Evolutionary conservation across 768 basidiomycete genomes (phyloP).

Genomic region (Leucocoprinus sp.): DNA sequence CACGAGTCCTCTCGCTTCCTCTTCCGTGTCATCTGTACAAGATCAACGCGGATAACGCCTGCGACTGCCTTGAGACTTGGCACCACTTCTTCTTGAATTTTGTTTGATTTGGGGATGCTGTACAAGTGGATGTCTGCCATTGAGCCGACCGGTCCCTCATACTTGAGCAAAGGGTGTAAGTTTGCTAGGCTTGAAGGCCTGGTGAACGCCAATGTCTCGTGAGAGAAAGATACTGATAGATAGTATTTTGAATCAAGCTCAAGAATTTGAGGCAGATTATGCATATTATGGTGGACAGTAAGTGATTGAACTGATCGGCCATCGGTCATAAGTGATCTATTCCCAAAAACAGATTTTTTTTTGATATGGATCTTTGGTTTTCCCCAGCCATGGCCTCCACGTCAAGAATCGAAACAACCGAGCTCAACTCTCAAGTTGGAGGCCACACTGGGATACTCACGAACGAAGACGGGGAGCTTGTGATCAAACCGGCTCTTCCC

Average conservation of each 20-base stretch:
- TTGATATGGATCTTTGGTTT: background rate
- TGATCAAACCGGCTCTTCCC: slow-evolving; percentile 69
- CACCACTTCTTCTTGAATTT: slow-evolving; percentile 7
- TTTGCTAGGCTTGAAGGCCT: slow-evolving; percentile 24
- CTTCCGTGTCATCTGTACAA: slow-evolving; percentile 1
- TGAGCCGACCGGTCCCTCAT: slow-evolving; percentile 34
- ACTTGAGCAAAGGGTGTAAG: slow-evolving; percentile 26
- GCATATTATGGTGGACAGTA: background rate
- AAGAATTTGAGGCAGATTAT: slow-evolving; percentile 19
- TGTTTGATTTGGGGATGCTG: slow-evolving; percentile 29
- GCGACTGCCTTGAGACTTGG: background rate
- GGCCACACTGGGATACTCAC: slow-evolving; percentile 72
- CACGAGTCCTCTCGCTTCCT: slow-evolving; percentile 8
- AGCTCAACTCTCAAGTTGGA: slow-evolving; percentile 60
- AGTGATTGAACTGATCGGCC: background rate
- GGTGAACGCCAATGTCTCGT: slow-evolving; percentile 23
- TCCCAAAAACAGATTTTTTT: background rate
- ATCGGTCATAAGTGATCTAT: background rate
- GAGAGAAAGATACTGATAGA: slow-evolving; percentile 33
- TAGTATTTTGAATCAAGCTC: slow-evolving; percentile 33
- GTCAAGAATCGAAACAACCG: slow-evolving; percentile 4
- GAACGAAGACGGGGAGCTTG: slow-evolving; percentile 64
- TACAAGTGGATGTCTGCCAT: slow-evolving; percentile 38
- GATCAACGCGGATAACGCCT: slow-evolving; percentile 8
- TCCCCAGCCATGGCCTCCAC: slow-evolving; percentile 1